phyloP scores from a whole-genome alignment of 1,284 basidiomycete genomes.

The Waitea zeae region DNA sequence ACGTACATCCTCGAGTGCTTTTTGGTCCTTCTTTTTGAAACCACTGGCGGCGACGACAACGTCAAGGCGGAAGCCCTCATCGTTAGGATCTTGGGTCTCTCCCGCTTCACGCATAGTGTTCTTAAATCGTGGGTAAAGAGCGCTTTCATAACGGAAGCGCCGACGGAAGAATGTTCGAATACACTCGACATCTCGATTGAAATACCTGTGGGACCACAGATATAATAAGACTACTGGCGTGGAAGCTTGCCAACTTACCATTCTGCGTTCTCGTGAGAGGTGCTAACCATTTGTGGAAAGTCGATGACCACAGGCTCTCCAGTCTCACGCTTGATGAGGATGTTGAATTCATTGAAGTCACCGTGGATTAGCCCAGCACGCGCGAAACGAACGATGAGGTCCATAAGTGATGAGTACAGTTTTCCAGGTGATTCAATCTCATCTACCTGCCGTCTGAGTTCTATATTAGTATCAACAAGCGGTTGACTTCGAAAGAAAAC shows the following conservation, averaged over 20 bases:
- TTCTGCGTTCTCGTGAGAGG: constrained; percentile 92
- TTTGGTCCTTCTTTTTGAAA: constrained; percentile 71
- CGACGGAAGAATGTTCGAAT: constrained; percentile 88
- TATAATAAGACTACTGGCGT: not conserved
- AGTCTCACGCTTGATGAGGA: constrained; percentile 70
- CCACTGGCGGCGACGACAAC: constrained; percentile 86
- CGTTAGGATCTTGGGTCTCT: constrained; percentile 19
- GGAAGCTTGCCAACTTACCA: constrained; percentile 38
- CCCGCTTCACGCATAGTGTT: constrained; percentile 37
- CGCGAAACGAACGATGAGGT: constrained; percentile 89
- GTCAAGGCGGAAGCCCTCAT: constrained; percentile 55
- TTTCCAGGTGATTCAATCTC: constrained; percentile 73
- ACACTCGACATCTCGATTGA: constrained; percentile 95
- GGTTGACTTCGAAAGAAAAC: constrained; percentile 12
- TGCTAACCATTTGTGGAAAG: constrained; percentile 99
- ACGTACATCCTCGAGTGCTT: constrained; percentile 66
- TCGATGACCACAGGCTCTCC: constrained; percentile 91
- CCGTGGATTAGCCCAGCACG: constrained; percentile 91
- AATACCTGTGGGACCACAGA: constrained; percentile 68
- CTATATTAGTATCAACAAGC: not conserved
- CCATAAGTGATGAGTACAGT: constrained; percentile 89
- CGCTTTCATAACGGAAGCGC: constrained; percentile 86
- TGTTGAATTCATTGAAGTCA: constrained; percentile 99
- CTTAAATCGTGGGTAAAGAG: constrained; percentile 73
- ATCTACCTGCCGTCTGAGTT: constrained; percentile 69